phyloP scores from a whole-genome alignment of 1,284 basidiomycete genomes.

The Coniophora puteana region DNA sequence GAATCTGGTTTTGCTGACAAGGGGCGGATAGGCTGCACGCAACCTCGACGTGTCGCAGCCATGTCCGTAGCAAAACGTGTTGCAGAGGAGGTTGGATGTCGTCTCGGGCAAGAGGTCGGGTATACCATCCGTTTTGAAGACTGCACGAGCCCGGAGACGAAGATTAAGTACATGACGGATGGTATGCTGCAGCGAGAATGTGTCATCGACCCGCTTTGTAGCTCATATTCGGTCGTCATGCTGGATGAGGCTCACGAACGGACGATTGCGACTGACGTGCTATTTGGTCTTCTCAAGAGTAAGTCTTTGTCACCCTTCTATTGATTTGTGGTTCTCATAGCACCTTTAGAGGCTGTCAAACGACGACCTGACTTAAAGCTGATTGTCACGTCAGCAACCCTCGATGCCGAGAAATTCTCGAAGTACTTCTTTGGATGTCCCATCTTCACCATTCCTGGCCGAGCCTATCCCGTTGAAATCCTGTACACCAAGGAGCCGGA shows the following conservation, averaged over 20 bases:
- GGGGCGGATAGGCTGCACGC: constrained; percentile 94
- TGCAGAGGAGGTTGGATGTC: constrained; percentile 95
- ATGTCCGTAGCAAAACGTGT: constrained; percentile 99
- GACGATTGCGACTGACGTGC: constrained; percentile 95
- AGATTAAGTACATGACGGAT: constrained; percentile 99
- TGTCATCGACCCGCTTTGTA: constrained; percentile 92
- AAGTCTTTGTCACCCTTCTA: constrained; percentile 29
- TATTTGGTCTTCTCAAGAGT: constrained; percentile 97
- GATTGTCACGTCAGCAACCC: constrained; percentile 96
- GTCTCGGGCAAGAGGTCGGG: constrained; percentile 95
- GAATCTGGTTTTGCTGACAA: constrained; percentile 85
- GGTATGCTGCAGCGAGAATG: constrained; percentile 99
- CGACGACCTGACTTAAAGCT: constrained; percentile 93
- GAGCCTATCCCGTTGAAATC: constrained; percentile 97
- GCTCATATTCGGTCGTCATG: constrained; percentile 94
- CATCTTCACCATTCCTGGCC: constrained; percentile 99
- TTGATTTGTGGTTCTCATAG: constrained; percentile 17
- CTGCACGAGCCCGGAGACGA: constrained; percentile 95
- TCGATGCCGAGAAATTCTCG: constrained; percentile 99
- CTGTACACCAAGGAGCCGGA: constrained; percentile 99
- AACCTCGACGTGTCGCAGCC: constrained; percentile 97
- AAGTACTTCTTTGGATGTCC: constrained; percentile 98
- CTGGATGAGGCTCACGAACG: constrained; percentile 99
- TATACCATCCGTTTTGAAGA: constrained; percentile 99
- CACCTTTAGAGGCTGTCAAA: constrained; percentile 82